These are phyloP conservation scores for Spergularia marina DNA, from an alignment of 148 eudicot genomes.

Conservation along the genomic window DNA sequence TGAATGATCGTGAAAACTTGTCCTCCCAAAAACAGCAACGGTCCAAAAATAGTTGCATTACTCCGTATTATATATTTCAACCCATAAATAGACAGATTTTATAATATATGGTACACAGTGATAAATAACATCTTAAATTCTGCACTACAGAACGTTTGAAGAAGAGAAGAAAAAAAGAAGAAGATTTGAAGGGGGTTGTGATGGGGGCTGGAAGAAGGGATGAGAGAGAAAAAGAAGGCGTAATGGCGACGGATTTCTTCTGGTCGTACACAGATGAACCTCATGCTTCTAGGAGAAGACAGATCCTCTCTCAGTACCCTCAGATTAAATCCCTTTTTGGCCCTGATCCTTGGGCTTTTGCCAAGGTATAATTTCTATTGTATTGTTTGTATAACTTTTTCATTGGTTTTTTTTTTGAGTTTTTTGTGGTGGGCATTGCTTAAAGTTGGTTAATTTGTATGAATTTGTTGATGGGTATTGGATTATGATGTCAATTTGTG, in stretches of 20 bases:
- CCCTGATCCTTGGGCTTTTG: constrained; percentile 79
- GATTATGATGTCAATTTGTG: background rate
- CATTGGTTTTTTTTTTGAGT: background rate
- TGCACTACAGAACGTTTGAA: background rate
- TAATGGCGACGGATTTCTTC: constrained; percentile 77
- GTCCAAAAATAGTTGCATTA: background rate
- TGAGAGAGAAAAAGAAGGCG: constrained; percentile 36
- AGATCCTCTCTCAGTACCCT: constrained; percentile 85
- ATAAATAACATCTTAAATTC: background rate
- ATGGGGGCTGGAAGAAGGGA: constrained; percentile 25
- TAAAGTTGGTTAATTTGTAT: background rate
- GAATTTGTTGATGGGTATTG: background rate
- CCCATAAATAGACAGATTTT: background rate
- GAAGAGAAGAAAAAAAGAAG: background rate
- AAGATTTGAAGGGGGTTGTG: constrained; percentile 9
- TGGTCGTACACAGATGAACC: constrained; percentile 98
- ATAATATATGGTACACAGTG: too few species aligned
- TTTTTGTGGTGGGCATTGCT: constrained; percentile 1
- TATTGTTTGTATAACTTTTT: background rate
- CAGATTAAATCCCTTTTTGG: constrained; percentile 83
- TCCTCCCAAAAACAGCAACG: background rate
- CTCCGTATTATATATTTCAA: background rate
- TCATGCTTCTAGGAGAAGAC: constrained; percentile 70
- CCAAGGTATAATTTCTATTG: constrained; percentile 41
- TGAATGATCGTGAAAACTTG: background rate